Evolutionary conservation across 495 filamentous ascomycete genomes (phyloP).

Genomic region (Antarctomyces pellizariae): DNA sequence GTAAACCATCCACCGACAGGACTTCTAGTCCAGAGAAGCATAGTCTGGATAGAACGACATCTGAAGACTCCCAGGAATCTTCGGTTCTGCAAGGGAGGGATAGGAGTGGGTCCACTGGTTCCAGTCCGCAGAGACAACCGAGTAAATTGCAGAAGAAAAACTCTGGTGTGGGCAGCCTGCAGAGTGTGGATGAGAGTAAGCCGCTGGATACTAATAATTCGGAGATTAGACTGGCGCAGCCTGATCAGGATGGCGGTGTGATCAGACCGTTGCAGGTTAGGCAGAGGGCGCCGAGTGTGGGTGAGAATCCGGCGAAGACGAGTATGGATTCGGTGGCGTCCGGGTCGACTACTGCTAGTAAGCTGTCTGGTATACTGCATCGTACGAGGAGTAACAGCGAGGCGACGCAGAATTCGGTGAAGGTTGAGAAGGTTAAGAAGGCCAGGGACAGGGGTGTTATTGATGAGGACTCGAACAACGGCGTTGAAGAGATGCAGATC

Average conservation of each 20-base stretch:
- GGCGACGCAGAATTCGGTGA: too few relatives aligned
- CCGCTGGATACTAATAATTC: too few relatives aligned
- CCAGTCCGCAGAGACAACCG: conserved; percentile 27
- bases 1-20: conserved; percentile 15
- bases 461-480: conserved; percentile 25
- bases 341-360: too few relatives aligned
- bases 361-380: conserved; percentile 14
- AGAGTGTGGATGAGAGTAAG: conserved; percentile 9
- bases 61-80: too few relatives aligned
- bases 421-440: conserved; percentile 26
- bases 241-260: too few relatives aligned
- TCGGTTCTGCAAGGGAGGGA: conserved; percentile 14
- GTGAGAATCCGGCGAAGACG: too few relatives aligned
- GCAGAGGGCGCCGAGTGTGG: too few relatives aligned
- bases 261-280: too few relatives aligned
- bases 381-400: conserved; percentile 15
- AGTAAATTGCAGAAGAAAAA: conserved; percentile 63
- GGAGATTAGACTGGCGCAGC: too few relatives aligned
- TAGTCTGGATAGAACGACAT: too few relatives aligned
- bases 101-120: background rate
- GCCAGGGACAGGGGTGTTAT: conserved; percentile 24
- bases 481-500: conserved; percentile 18
- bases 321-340: too few relatives aligned
- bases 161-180: conserved; percentile 5
- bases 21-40: too few relatives aligned